phyloP scores from a whole-genome alignment of 805 yeast species.

The Schwanniomyces sp. region DNA sequence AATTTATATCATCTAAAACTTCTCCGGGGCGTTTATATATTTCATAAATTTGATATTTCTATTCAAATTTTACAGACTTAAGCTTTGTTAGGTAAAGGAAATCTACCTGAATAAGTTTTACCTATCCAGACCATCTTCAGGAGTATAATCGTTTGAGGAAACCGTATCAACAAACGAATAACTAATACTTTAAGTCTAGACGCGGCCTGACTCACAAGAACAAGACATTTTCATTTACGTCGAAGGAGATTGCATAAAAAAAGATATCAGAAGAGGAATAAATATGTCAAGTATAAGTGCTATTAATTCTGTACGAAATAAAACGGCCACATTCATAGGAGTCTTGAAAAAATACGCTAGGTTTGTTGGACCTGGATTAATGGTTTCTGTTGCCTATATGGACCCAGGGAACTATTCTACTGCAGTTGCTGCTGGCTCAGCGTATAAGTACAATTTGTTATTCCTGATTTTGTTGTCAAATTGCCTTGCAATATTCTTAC shows the following conservation, averaged over 20 bases:
- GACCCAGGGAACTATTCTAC: slow-evolving; percentile 95
- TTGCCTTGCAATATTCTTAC: slow-evolving; percentile 78
- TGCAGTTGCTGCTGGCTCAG: slow-evolving; percentile 85
- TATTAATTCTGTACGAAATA: background rate
- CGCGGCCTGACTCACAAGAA: too few species aligned
- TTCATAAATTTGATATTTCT: background rate
- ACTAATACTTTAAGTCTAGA: too few species aligned
- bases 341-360: slow-evolving; percentile 52
- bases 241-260: too few species aligned
- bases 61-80: background rate
- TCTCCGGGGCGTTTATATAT: background rate
- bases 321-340: background rate
- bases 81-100: background rate
- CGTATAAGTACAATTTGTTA: slow-evolving; percentile 68
- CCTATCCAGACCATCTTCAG: too few species aligned
- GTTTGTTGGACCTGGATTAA: slow-evolving; percentile 84
- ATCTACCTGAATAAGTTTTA: too few species aligned
- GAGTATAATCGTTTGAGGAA: too few species aligned
- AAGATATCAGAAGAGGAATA: background rate
- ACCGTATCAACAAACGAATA: too few species aligned
- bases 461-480: slow-evolving; percentile 77
- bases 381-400: slow-evolving; percentile 88
- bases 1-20: background rate
- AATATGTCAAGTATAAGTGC: background rate
- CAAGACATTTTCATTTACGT: too few species aligned